Base-by-base conservation (phyloP, 257 asterid genomes). In the Nicotiana attenuata region DNA sequence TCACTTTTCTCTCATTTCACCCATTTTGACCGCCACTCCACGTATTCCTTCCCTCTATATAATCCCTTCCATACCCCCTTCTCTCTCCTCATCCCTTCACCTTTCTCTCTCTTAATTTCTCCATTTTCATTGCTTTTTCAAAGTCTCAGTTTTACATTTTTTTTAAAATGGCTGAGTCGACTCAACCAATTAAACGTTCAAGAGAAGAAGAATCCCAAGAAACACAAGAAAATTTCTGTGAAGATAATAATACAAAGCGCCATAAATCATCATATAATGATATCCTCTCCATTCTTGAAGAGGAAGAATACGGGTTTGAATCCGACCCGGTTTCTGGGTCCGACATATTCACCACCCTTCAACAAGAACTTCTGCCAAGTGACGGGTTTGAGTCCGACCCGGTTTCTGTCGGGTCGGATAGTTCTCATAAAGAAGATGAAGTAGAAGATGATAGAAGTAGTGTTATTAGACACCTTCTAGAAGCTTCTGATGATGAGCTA, bases 401-500 rank as follows among this genome's bases (percentile, higher is more conserved):
- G 28, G 87, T 33, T 55, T 0, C 6, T 13, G 50, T 82, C 2
- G 88, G 60, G 19, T 81, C 52, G 26, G 83, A 24, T 67, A 66
- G 14, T 77, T 3, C 65, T 41, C 80, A 82, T 15, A 83, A 61
- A 15, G 87, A 82, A 19, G 61, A 80, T 1, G 89, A 69, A 1
- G 91, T 77, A 5, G 91, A 83, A 14, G 93, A 87, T 14, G 92
- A 85, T 14, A 80, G 77, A 16, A 83, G 65, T 13, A 89, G 89
- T 71, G 92, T 95, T 16, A 93, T 95, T 90, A 88, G 93, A 83
- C 98, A 89, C 76, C 98, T 94, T 29, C 94, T 94, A 0, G 97
- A 94, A 87, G 98, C 98, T 7, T 94, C 98, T 4, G 98, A 94
- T 63, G 98, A 94, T 84, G 98, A 94, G 85, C 94, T 92, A 4